These are phyloP conservation scores for Carex parvula DNA, from an alignment of 176 grass and related monocot species.

Conservation along the genomic window DNA sequence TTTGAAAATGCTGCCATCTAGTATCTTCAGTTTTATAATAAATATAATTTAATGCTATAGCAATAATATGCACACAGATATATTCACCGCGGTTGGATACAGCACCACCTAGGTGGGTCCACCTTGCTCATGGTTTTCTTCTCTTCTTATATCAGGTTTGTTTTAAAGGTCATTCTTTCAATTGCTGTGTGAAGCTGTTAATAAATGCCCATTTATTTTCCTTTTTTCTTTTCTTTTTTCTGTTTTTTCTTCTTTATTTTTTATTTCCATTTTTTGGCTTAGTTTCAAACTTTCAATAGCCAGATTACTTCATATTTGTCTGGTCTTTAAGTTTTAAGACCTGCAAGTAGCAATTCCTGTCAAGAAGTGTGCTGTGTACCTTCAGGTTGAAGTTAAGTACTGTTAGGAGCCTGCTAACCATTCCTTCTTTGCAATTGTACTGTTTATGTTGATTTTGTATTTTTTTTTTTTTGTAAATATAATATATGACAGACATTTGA, in stretches of 20 bases:
- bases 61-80: slow-evolving; percentile 45
- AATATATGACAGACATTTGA: slow-evolving; percentile 79
- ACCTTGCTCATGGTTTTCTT: slow-evolving; percentile 92
- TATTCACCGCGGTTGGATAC: slow-evolving; percentile 83
- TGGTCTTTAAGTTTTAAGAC: background rate
- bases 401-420: background rate
- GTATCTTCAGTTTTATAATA: background rate
- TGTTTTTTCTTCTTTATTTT: background rate
- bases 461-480: slow-evolving; percentile 21
- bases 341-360: background rate
- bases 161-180: slow-evolving; percentile 23
- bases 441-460: slow-evolving; percentile 10
- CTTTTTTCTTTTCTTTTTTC: background rate
- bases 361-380: background rate
- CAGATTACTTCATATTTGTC: background rate
- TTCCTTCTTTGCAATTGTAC: background rate
- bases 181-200: background rate
- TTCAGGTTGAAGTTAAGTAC: slow-evolving; percentile 1
- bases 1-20: no score
- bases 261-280: no score
- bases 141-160: slow-evolving; percentile 99
- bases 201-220: background rate
- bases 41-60: slow-evolving; percentile 8
- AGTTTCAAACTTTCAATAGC: background rate
- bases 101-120: slow-evolving; percentile 98